phyloP scores from a whole-genome alignment of 2,329 filamentous ascomycete species.

The Phialocephala sp. region DNA sequence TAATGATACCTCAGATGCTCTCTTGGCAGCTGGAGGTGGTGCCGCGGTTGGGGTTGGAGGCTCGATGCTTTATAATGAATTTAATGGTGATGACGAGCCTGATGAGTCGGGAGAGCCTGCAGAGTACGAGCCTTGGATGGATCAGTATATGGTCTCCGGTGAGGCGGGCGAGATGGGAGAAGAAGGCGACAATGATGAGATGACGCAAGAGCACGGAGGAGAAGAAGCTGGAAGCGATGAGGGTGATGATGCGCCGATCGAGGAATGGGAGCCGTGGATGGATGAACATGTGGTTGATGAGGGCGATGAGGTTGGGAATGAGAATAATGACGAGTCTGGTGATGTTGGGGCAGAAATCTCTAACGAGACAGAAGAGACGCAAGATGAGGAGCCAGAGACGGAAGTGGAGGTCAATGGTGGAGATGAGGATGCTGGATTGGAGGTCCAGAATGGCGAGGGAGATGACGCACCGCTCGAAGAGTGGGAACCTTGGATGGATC shows the following conservation, averaged over 20 bases:
- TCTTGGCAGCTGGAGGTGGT: not conserved
- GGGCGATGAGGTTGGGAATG: not conserved
- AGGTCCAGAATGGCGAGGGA: not conserved
- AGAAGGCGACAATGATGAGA: not conserved
- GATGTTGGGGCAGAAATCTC: not conserved
- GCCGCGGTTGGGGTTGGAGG: not conserved
- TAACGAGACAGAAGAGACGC: not conserved
- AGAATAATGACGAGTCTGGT: not conserved
- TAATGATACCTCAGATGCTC: not conserved
- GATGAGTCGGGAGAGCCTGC: not conserved
- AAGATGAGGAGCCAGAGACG: not conserved
- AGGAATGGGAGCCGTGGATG: constrained; percentile 9
- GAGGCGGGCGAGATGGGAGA: not conserved
- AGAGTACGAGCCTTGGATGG: constrained; percentile 11
- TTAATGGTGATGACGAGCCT: constrained; percentile 1
- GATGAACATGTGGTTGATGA: not conserved
- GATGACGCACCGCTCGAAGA: not conserved
- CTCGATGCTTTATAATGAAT: not conserved
- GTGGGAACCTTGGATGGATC: not conserved
- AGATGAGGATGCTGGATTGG: not conserved
- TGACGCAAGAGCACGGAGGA: not conserved
- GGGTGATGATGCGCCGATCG: not conserved
- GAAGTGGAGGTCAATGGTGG: not conserved
- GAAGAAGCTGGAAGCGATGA: not conserved
- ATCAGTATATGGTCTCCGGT: constrained; percentile 3